Percentiles rank a stretch among this genome's conserved stretches.
Conservation (phyloP, 352 stramenopile species). For the Aphanomyces euteiches region DNA sequence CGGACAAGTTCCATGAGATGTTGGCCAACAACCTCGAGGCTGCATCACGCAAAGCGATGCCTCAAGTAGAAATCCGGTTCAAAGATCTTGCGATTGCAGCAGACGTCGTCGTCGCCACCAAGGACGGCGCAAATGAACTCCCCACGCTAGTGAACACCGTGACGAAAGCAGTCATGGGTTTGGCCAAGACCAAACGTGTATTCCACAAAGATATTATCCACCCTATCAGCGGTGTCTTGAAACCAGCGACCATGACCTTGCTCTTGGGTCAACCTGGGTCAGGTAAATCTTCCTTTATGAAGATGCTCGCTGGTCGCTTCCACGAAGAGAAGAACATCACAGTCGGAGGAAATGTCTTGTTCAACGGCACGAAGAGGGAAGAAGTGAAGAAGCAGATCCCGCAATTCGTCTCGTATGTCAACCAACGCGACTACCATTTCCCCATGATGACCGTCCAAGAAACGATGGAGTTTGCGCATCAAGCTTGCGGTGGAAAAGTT, state of each 20-base stretch:
- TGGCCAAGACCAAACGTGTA: slow-evolving; percentile 43
- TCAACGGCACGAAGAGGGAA: slow-evolving; percentile 42
- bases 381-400: slow-evolving; percentile 42
- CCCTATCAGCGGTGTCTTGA: slow-evolving; percentile 45
- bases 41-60: slow-evolving; percentile 43
- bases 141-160: slow-evolving; percentile 45
- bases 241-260: slow-evolving; percentile 48
- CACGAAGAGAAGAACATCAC: slow-evolving; percentile 44
- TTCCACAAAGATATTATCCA: slow-evolving; percentile 45
- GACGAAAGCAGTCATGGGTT: slow-evolving; percentile 37
- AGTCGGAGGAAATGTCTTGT: slow-evolving; percentile 45
- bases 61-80: slow-evolving; percentile 60
- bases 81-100: slow-evolving; percentile 46
- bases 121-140: slow-evolving; percentile 29
- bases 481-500: slow-evolving; percentile 47
- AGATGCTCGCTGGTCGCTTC: slow-evolving; percentile 53
- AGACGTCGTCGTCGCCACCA: slow-evolving; percentile 30
- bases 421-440: slow-evolving; percentile 47
- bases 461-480: slow-evolving; percentile 54
- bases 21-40: slow-evolving; percentile 32
- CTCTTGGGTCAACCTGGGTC: slow-evolving; percentile 50
- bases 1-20: slow-evolving; percentile 15
- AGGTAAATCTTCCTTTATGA: slow-evolving; percentile 56
- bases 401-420: slow-evolving; percentile 52
- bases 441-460: slow-evolving; percentile 49